Evolutionary conservation across 139 green algal genomes (phyloP).

Genomic region (Yamagishiella unicocca): DNA sequence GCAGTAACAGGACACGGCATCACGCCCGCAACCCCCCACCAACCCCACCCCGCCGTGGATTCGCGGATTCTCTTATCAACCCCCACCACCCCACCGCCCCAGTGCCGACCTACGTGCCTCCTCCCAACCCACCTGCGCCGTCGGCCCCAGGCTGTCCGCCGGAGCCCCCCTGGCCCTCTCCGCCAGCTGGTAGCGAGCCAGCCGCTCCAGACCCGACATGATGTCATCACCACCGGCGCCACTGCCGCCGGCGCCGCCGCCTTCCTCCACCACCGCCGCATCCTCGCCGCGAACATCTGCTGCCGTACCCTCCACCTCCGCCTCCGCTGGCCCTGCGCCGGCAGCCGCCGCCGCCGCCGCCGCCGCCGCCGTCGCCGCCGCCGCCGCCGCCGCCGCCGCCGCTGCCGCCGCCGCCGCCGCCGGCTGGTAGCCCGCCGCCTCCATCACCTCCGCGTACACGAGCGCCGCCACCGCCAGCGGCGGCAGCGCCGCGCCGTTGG

Average conservation of each 20-base stretch:
- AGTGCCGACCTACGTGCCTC: too few species aligned
- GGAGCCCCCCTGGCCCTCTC: slow-evolving; percentile 15
- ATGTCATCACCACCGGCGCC: background rate
- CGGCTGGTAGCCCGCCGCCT: slow-evolving; percentile 14
- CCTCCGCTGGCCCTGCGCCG: background rate
- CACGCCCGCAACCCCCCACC: too few species aligned
- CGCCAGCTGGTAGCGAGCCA: slow-evolving; percentile 54
- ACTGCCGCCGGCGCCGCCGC: slow-evolving; percentile 8
- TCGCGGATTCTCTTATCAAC: too few species aligned
- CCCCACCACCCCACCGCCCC: background rate
- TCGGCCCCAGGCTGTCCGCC: slow-evolving; percentile 31
- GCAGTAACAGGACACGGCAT: background rate
- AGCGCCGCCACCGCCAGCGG: slow-evolving; percentile 43
- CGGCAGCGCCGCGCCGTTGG: background rate
- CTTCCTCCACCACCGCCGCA: background rate
- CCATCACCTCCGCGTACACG: slow-evolving; percentile 49
- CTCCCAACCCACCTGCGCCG: background rate
- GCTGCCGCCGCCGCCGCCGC: background rate
- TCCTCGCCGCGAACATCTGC: too few species aligned
- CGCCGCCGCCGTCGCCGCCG: background rate
- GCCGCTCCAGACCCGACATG: slow-evolving; percentile 2
- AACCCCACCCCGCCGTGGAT: too few species aligned
- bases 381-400: background rate
- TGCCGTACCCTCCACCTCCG: background rate
- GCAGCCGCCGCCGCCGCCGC: slow-evolving; percentile 22